Evolutionary conservation across 495 filamentous ascomycete species (phyloP), one percentile per base, ranked within the genome.

Genomic region (Staphylotrichum tortipilum): DNA sequence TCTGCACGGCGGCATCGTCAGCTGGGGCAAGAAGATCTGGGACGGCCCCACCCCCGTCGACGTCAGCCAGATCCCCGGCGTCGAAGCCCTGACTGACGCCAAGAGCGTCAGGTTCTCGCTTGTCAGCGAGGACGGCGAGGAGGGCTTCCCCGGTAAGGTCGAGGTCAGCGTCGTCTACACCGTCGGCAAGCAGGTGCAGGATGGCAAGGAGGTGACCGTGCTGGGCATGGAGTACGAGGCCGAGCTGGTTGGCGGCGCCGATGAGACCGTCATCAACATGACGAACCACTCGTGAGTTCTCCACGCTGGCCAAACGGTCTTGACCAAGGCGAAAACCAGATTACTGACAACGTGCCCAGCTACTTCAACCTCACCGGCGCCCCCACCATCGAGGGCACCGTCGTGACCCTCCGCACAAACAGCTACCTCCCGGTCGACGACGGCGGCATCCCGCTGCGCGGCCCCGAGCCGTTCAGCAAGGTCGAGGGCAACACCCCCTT

Each of bases 221-320:
- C 67, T 97, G 48, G 81, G 82, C 21, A 83, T 88, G 11, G 91
- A 97, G 66, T 96, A 91, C 64, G 88, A 95, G 73, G 88, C 84
- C 1, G 80, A 90, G 62, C 70, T 96, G 37, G 76, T 89, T 2
- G 78, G 81, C 41, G 82, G 83, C 26, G 82, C 81, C 19, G 80
- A 88, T 19, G 91, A 96, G 75, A 96, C 91, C 0, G 84, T 83
- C 3, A 76, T 96, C 55, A 91, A 87, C 59, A 75, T 95, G 57
- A 97, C 91, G 24, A 97, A 97, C 69, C 91, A 97, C 69, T 92
- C 86, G 88, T 94, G 70, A 49, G 75, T 66, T 14, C 35, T 23
- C 47, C 11, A 9, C 24, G 22, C 14, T 7, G 3, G 10, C 28
- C 12, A 7, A 19, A n/a, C n/a, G n/a, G n/a, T n/a, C n/a, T n/a